Evolutionary conservation across 805 yeast genomes (phyloP), one percentile per base, ranked within the genome.

Genomic region (Suhomyces prunicola): DNA sequence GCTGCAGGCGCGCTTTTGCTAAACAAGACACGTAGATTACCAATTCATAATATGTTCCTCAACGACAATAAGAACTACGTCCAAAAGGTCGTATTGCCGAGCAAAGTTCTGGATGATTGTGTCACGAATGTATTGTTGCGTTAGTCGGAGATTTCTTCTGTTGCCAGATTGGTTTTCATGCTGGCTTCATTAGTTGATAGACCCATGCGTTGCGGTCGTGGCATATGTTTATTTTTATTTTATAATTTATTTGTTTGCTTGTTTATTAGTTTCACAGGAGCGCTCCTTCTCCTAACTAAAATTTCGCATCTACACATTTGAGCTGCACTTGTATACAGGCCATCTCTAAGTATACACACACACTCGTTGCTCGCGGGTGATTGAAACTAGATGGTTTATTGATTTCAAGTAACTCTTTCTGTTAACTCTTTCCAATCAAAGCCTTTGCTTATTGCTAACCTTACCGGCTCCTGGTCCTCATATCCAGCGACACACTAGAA

Each of bases 401-500:
- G 24, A n/a, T n/a, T n/a, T 39, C 42, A 39, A 19, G 13, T 17
- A 12, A 9, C 42, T 39, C 42, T 39, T 39, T 39, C 42, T 39
- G 42, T 17, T 39, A 19, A 39, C 24, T 39, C 42, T 39, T 39
- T 39, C 13, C 42, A 39, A 33, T 39, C 42, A 39, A 39, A 39
- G 42, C 42, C 17, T 39, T 39, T 39, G 42, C 42, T 39, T n/a
- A n/a, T 19, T 39, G 42, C 42, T 39, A 19, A 2, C 29, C 19
- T 42, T 5, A 33, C 47, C 35, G 47, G 47, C 47, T 27, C 35
- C 47, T 26, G 35, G 47, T n/a, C 49, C 31, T 31, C 47, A 17
- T n/a, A 22, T 19, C 49, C 49, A 47, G 46, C 22, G 46, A 42
- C 46, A 17, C 24, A 22, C 46, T 42, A 42, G 49, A 47, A 36